phyloP scores from a whole-genome alignment of 306 rosid species.

The Trifolium pratense region DNA sequence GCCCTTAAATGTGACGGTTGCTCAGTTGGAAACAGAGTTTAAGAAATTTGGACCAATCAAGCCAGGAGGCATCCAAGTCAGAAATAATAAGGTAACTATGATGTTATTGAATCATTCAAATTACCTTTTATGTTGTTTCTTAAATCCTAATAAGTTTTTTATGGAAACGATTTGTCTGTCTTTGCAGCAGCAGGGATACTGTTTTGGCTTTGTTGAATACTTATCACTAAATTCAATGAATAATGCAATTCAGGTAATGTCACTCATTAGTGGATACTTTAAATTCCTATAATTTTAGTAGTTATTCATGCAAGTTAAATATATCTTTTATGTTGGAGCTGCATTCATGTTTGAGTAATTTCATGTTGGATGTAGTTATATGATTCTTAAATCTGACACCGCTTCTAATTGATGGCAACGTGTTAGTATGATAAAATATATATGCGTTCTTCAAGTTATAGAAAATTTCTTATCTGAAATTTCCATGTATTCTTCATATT shows the following conservation, averaged over 20 bases:
- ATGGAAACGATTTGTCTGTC: conserved; percentile 26
- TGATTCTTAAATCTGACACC: too few species aligned
- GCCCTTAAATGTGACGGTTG: conserved; percentile 59
- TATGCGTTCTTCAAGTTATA: too few species aligned
- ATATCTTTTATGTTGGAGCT: conserved; percentile 26
- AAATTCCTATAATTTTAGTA: conserved; percentile 21
- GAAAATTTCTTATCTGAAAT: conserved; percentile 6
- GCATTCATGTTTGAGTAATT: conserved; percentile 25
- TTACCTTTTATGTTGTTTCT: conserved; percentile 3
- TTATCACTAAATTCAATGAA: conserved; percentile 61
- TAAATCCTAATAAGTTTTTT: conserved; percentile 35
- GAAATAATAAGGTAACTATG: conserved; percentile 64
- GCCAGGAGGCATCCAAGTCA: conserved; percentile 75
- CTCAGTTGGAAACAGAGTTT: conserved; percentile 66
- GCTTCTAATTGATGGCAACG: too few species aligned
- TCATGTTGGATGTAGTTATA: neutral
- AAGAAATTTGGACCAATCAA: conserved; percentile 78
- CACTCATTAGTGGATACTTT: conserved; percentile 24
- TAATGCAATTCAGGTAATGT: conserved; percentile 66
- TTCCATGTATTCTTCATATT: conserved; percentile 6
- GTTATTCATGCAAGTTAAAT: conserved; percentile 25
- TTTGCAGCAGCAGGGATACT: conserved; percentile 74
- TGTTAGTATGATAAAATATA: too few species aligned
- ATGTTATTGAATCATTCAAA: conserved; percentile 19
- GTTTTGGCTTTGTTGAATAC: conserved; percentile 87